Conservation (phyloP, 2,329 filamentous ascomycete species). For the Scleromitrula shiraiana region DNA sequence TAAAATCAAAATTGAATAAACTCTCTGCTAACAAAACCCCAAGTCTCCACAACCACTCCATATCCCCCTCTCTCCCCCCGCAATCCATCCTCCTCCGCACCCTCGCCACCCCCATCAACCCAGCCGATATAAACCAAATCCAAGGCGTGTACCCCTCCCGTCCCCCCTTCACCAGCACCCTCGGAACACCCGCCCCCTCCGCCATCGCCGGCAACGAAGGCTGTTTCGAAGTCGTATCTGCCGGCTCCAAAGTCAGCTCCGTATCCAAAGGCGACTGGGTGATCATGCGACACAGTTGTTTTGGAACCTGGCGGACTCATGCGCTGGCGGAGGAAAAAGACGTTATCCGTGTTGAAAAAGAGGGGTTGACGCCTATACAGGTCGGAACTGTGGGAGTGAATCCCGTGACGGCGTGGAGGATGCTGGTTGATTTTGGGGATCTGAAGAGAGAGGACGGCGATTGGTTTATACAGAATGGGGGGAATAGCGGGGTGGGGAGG, state of each 20-base stretch:
- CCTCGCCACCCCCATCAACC: slow-evolving; percentile 89
- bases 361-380: slow-evolving; percentile 63
- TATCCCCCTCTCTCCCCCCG: slow-evolving; percentile 62
- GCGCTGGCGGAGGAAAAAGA: slow-evolving; percentile 55
- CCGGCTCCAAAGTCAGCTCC: slow-evolving; percentile 44
- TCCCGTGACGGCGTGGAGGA: slow-evolving; percentile 87
- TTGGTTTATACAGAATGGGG: slow-evolving; percentile 96
- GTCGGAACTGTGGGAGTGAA: slow-evolving; percentile 87
- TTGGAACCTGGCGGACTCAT: slow-evolving; percentile 94
- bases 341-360: slow-evolving; percentile 63
- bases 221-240: slow-evolving; percentile 77
- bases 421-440: slow-evolving; percentile 71
- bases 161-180: slow-evolving; percentile 64
- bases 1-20: neutral
- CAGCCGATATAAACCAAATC: slow-evolving; percentile 95
- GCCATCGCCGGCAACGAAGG: slow-evolving; percentile 87
- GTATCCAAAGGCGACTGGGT: slow-evolving; percentile 82
- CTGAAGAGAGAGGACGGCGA: slow-evolving; percentile 55
- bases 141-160: slow-evolving; percentile 92
- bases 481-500: slow-evolving; percentile 86
- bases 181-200: slow-evolving; percentile 69
- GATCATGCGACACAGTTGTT: slow-evolving; percentile 72
- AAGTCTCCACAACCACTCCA: slow-evolving; percentile 66
- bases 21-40: slow-evolving; percentile 11
- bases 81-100: slow-evolving; percentile 70